Percentiles rank a stretch among this genome's conserved stretches.
These are phyloP conservation scores for Forsythia suspensa DNA, from an alignment of 257 asterid species.

Conservation along the genomic window DNA sequence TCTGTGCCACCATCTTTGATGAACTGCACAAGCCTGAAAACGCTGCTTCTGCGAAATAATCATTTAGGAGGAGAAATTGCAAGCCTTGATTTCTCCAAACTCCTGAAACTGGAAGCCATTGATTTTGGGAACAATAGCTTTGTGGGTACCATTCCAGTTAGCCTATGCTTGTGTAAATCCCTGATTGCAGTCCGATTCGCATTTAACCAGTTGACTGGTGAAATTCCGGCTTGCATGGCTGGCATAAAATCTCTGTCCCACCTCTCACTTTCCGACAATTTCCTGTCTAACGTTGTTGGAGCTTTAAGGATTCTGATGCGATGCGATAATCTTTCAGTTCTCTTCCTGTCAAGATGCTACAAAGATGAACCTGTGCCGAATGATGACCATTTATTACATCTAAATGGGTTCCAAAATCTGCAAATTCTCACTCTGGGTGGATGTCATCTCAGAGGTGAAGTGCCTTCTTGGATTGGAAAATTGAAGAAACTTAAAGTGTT, in stretches of 20 bases:
- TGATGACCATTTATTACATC: conserved; percentile 2
- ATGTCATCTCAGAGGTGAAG: conserved; percentile 10
- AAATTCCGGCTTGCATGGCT: conserved; percentile 15
- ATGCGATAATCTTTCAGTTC: conserved; percentile 18
- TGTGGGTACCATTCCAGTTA: conserved; percentile 37
- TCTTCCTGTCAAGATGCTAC: conserved; percentile 19
- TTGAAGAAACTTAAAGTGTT: conserved; percentile 19
- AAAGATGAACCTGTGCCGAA: conserved; percentile 12
- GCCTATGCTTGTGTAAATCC: conserved; percentile 46
- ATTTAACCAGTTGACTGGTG: conserved; percentile 28
- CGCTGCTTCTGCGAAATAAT: conserved; percentile 55
- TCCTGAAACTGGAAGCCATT: conserved; percentile 16
- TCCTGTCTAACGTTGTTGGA: conserved; percentile 10
- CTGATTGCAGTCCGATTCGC: conserved; percentile 47
- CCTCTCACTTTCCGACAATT: conserved; percentile 22
- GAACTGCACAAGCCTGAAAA: conserved; percentile 40
- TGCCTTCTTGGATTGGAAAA: conserved; percentile 21
- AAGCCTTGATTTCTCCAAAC: conserved; percentile 47
- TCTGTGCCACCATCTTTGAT: conserved; percentile 45
- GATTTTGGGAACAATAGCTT: conserved; percentile 45
- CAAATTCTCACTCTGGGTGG: conserved; percentile 20
- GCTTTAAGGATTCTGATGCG: conserved; percentile 13
- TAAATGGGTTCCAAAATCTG: conserved; percentile 21
- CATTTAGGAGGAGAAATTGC: conserved; percentile 43
- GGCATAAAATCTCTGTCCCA: conserved; percentile 2